These are phyloP conservation scores for Alternaria triticimaculans DNA, from an alignment of 2,329 filamentous ascomycete species.

Conservation along the genomic window DNA sequence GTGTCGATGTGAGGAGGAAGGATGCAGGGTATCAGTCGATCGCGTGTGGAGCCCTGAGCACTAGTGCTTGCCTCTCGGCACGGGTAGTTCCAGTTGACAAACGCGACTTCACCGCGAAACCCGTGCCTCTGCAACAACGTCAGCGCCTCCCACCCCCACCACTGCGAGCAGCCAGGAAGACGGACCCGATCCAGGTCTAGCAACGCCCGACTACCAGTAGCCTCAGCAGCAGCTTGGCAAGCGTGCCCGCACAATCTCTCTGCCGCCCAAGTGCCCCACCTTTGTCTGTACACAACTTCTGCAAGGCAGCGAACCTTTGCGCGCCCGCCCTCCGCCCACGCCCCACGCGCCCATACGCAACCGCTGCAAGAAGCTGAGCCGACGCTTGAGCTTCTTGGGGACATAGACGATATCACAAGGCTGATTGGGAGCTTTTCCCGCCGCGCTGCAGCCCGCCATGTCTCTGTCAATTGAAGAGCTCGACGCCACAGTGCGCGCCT, in stretches of 20 bases:
- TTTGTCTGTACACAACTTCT: slow-evolving; percentile 37
- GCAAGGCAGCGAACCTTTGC: slow-evolving; percentile 37
- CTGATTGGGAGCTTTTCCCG: slow-evolving; percentile 45
- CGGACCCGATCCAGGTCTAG: slow-evolving; percentile 19
- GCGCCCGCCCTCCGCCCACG: slow-evolving; percentile 22
- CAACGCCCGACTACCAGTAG: slow-evolving; percentile 11
- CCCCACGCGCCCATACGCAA: slow-evolving; percentile 17
- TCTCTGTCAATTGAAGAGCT: slow-evolving; percentile 86
- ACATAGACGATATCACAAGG: slow-evolving; percentile 25
- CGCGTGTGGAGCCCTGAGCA: slow-evolving; percentile 12
- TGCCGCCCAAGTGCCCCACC: slow-evolving; percentile 40
- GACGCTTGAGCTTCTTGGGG: slow-evolving; percentile 26
- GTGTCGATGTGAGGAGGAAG: background rate
- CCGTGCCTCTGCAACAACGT: slow-evolving; percentile 29
- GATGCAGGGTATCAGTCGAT: slow-evolving; percentile 9
- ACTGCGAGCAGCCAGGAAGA: slow-evolving; percentile 28
- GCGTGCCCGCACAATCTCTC: slow-evolving; percentile 34
- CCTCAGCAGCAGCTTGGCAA: slow-evolving; percentile 4
- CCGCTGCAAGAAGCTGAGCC: slow-evolving; percentile 11
- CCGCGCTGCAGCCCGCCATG: slow-evolving; percentile 55
- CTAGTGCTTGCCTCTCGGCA: slow-evolving; percentile 26
- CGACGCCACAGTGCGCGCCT: slow-evolving; percentile 93
- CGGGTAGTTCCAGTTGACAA: slow-evolving; percentile 18
- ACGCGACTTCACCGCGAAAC: slow-evolving; percentile 31
- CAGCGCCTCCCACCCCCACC: slow-evolving; percentile 24